Base-by-base conservation (phyloP, 2,329 filamentous ascomycete genomes). In the Pezicula carpinea region DNA sequence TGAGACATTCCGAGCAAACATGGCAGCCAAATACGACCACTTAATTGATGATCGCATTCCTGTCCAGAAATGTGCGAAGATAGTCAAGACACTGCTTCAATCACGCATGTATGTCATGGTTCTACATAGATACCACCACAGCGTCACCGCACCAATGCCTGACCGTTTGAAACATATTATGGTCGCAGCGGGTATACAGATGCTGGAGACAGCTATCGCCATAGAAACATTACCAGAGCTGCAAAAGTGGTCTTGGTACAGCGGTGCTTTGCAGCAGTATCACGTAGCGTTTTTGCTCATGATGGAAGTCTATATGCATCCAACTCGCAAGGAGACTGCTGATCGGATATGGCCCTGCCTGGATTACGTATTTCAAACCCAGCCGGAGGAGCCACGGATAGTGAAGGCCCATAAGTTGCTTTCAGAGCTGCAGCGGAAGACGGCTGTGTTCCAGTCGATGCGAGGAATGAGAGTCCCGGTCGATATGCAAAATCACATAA, bases 191-290 rank as follows among this genome's bases (percentile, higher is more conserved):
- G 79, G 79, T 26, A 74, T 74, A 3, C 66, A 70, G 44, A 69
- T 73, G 26, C 62, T 81, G 47, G 80, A 83, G 55, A 70, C 70
- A 50, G 74, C 72, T 3, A 75, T 82, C 40, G 66, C 67, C 7
- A 65, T 83, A 10, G 79, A 82, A 47, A 75, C 71, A 1, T 62
- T 70, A 1, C 74, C 74, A 1, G 68, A 70, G 2, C 55, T 88
- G 32, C 64, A 67, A 1, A 67, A 67, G 1, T 90, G 85, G 84
- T 66, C 71, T 2, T 90, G 87, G 87, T 89, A 89, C 55, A 59
- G 70, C 11, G 83, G 85, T 4, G 83, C 86, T 5, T 78, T 85
- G 53, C 82, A 87, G 51, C 85, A 89, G 60, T 88, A 83, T 62
- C 86, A 89, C 58, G 75, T 77, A 4, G 83, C 85, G 0, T 71